Base-by-base conservation (phyloP, 108 stramenopile genomes). In the Skeletonema costatum region DNA sequence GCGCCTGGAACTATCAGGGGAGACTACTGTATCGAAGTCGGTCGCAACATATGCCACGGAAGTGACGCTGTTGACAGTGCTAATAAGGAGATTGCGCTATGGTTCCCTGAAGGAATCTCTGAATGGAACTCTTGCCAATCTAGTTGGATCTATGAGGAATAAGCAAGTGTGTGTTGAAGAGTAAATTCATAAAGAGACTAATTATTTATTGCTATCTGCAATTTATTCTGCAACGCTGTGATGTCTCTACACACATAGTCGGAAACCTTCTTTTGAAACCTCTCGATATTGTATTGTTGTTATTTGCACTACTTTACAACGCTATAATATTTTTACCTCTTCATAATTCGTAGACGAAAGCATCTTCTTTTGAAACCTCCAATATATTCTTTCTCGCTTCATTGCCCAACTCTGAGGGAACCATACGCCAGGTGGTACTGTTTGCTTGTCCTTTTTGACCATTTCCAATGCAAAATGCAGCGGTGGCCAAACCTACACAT, bases 1-100 rank as follows among this genome's bases (percentile, higher is more conserved):
- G 95, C 93, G 12, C 91, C 94, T 70, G 99, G 99, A 65, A 98
- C 98, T 64, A 99, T 99, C 81, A 97, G 99, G 58, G 99, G 98
- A 29, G 99, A 99, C 77, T 97, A 91, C 77, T 97, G 78, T 93
- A 95, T 98, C 70, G 92, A 96, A 50, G 95, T 98, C 38, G 96
- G 98, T 0, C 75, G 92, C 29, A 93, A 93, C 73, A 88, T 93
- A 64, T 93, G 90, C 85, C 95, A 96, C 77, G 93, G 95, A 41
- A 91, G 93, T 77, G 99, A 99, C 83, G 79, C 93, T 36, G 96
- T 98, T 32, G 99, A 99, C 58, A 87, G 88, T 71, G 99, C 98
- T 68, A 84, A 98, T 46, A 77, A 91, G 41, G 99, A 99, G 85
- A 98, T 99, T 78, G 95, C 86, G 11, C 91, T 88, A 38, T 99